Percentiles rank a stretch among this genome's conserved stretches.
Conservation (phyloP, 192 early-diverging fungal genomes). For the Powellomyces hirtus region DNA sequence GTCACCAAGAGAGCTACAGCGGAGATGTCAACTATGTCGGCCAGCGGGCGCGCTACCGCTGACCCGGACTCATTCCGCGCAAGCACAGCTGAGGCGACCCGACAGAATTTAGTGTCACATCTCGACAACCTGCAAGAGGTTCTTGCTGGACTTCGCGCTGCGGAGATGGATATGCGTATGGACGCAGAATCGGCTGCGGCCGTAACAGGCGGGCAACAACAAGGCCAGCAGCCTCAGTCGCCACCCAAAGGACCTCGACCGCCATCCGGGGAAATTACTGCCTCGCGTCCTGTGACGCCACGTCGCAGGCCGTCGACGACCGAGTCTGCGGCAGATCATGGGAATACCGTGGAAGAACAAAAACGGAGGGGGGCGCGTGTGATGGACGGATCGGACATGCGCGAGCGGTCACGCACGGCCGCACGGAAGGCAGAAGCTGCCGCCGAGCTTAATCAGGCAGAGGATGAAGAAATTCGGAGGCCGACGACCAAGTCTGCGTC, state of each 20-base stretch:
- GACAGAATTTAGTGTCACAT: conserved; percentile 41
- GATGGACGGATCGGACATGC: conserved; percentile 47
- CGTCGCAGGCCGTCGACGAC: not conserved
- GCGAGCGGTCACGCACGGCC: conserved; percentile 4
- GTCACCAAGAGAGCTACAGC: conserved; percentile 28
- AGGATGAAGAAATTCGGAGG: not conserved
- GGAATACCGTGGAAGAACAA: conserved; percentile 15
- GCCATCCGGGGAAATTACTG: conserved; percentile 5
- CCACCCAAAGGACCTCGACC: not conserved
- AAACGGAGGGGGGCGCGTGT: conserved; percentile 23
- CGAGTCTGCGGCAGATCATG: not conserved
- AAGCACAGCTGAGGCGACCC: conserved; percentile 33
- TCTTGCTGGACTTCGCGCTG: conserved; percentile 50
- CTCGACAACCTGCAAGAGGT: conserved; percentile 54
- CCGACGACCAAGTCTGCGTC: not conserved
- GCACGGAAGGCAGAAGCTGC: not conserved
- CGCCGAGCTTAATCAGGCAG: not conserved
- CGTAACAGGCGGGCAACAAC: not conserved
- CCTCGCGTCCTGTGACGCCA: not conserved
- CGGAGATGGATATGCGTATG: conserved; percentile 44
- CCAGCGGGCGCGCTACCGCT: conserved; percentile 8
- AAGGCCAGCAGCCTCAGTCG: not conserved
- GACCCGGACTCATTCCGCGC: conserved; percentile 10
- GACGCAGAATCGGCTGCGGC: not conserved
- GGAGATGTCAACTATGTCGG: conserved; percentile 30